Evolutionary conservation across 2,329 filamentous ascomycete genomes (phyloP).

Genomic region (Diaporthe capsici): DNA sequence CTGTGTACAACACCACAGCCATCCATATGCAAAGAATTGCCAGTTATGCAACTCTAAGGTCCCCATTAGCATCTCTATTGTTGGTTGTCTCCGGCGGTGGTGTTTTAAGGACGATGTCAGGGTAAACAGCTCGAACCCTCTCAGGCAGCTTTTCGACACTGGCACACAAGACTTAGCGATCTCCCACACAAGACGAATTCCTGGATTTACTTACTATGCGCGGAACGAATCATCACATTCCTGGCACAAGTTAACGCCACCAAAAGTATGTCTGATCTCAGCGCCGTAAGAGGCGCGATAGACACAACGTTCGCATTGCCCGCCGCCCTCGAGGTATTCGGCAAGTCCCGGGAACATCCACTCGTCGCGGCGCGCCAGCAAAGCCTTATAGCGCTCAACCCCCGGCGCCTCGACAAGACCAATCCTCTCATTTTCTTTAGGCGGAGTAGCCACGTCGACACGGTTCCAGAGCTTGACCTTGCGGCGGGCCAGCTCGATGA

Average conservation of each 20-base stretch:
- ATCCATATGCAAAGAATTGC: background rate
- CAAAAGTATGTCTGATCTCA: constrained; percentile 36
- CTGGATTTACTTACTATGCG: background rate
- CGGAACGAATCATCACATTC: constrained; percentile 19
- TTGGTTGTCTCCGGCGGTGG: background rate
- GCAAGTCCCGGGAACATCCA: constrained; percentile 43
- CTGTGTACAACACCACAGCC: background rate
- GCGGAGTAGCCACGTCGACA: background rate
- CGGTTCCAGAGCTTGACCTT: constrained; percentile 53
- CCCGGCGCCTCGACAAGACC: background rate
- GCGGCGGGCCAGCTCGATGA: constrained; percentile 45
- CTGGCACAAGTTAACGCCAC: constrained; percentile 42
- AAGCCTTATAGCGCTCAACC: constrained; percentile 34
- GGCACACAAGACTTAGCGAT: background rate
- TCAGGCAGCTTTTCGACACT: background rate
- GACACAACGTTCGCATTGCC: constrained; percentile 38
- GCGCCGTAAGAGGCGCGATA: constrained; percentile 41
- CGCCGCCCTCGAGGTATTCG: constrained; percentile 38
- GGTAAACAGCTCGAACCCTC: background rate
- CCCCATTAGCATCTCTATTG: background rate
- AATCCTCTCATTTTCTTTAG: accelerated
- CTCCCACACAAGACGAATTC: background rate
- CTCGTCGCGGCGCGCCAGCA: constrained; percentile 38
- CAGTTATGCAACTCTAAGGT: background rate
- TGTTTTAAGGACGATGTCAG: background rate